These are phyloP conservation scores for Xylaria sp. DNA, from an alignment of 2,329 filamentous ascomycete genomes.

Conservation along the genomic window DNA sequence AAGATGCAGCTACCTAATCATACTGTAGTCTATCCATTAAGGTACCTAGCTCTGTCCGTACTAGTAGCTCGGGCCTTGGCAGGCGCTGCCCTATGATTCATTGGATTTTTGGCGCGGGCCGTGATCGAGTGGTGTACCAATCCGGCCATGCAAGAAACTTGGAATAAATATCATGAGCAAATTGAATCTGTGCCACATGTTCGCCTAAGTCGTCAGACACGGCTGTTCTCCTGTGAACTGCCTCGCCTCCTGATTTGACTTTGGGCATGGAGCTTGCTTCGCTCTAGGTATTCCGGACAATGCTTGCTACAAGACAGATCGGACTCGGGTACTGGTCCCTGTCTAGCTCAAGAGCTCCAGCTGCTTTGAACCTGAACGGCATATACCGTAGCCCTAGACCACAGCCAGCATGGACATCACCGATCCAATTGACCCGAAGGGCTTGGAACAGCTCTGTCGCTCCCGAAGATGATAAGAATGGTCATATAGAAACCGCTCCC, in stretches of 20 bases:
- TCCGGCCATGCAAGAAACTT: too few species aligned
- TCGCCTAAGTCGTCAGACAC: neutral
- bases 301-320: slow-evolving; percentile 32
- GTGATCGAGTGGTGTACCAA: neutral
- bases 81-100: slow-evolving; percentile 20
- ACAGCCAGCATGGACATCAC: slow-evolving; percentile 31
- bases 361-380: slow-evolving; percentile 21
- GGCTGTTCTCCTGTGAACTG: neutral
- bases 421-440: slow-evolving; percentile 12
- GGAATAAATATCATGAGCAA: neutral
- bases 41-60: neutral
- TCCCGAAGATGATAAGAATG: slow-evolving; percentile 69
- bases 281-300: neutral
- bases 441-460: slow-evolving; percentile 49
- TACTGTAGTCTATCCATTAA: neutral
- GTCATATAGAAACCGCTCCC: slow-evolving; percentile 77
- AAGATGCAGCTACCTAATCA: too few species aligned
- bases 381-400: slow-evolving; percentile 27
- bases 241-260: neutral
- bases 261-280: slow-evolving; percentile 7
- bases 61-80: neutral
- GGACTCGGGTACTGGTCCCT: slow-evolving; percentile 44
- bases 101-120: neutral
- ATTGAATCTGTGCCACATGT: neutral
- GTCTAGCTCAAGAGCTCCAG: slow-evolving; percentile 39